Evolutionary conservation across 345 rosid genomes (phyloP).

Genomic region (Salix arbutifolia): DNA sequence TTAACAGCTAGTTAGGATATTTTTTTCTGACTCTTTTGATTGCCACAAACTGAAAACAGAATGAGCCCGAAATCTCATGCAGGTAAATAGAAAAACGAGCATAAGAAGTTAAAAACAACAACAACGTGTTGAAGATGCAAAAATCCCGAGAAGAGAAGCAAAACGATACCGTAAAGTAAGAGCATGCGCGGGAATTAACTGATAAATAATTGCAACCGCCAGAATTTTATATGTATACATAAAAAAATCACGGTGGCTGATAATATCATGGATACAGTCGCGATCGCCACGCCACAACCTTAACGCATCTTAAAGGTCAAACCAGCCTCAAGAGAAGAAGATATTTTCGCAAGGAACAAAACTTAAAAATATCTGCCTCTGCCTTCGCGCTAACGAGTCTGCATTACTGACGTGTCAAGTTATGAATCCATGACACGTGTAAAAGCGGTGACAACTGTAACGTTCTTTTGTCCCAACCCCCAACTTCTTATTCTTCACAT

Average conservation of each 20-base stretch:
- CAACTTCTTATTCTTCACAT: background rate
- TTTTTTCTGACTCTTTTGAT: too few relatives aligned
- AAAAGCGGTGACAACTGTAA: constrained; percentile 60
- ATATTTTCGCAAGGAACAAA: constrained; percentile 33
- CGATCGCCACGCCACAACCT: background rate
- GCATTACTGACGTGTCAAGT: constrained; percentile 45
- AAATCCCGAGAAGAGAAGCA: background rate
- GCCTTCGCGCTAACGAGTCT: constrained; percentile 1
- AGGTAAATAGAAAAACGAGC: background rate
- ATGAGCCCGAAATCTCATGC: background rate
- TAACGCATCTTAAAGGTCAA: background rate
- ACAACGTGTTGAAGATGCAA: background rate
- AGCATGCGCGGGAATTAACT: background rate
- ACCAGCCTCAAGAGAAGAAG: constrained; percentile 6
- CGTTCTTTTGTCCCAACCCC: constrained; percentile 24
- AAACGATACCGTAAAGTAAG: too few relatives aligned
- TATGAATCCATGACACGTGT: constrained; percentile 49
- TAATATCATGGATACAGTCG: background rate
- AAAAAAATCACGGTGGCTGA: background rate
- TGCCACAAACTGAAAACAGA: background rate
- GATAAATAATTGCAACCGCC: too few relatives aligned
- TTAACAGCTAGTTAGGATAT: too few relatives aligned
- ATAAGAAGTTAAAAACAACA: background rate
- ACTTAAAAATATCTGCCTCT: constrained; percentile 35
- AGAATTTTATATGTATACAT: too few relatives aligned